These are phyloP conservation scores for Exophiala mesophila DNA, from an alignment of 2,329 filamentous ascomycete genomes.

Conservation along the genomic window DNA sequence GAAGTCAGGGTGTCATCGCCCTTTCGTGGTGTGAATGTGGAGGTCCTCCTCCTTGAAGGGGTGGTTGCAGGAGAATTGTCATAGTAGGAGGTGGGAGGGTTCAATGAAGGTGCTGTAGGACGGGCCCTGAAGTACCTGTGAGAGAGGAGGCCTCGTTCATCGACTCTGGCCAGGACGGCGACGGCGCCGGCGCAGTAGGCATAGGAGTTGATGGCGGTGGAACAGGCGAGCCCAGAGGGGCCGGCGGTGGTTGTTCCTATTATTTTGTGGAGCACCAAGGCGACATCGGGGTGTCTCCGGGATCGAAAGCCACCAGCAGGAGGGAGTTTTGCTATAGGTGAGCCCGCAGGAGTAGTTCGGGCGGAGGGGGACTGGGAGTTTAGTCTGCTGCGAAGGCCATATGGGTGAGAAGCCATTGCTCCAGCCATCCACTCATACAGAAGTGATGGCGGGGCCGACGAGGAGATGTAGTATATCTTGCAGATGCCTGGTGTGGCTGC, in stretches of 20 bases:
- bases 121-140: slow-evolving; percentile 90
- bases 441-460: too few species aligned
- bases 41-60: slow-evolving; percentile 54
- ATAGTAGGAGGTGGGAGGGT: slow-evolving; percentile 52
- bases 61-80: slow-evolving; percentile 53
- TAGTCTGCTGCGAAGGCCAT: slow-evolving; percentile 24
- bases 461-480: too few species aligned
- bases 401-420: slow-evolving; percentile 24
- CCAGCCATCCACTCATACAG: slow-evolving; percentile 2
- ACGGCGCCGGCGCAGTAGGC: slow-evolving; percentile 90
- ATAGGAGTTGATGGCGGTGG: slow-evolving; percentile 65
- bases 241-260: slow-evolving; percentile 85
- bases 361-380: slow-evolving; percentile 18
- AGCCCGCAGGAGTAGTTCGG: slow-evolving; percentile 18
- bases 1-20: slow-evolving; percentile 41
- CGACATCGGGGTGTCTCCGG: slow-evolving; percentile 18
- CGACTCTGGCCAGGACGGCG: slow-evolving; percentile 80
- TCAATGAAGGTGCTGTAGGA: slow-evolving; percentile 64
- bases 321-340: slow-evolving; percentile 11
- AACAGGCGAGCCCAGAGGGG: slow-evolving; percentile 79
- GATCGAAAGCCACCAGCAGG: slow-evolving; percentile 1
- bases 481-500: too few species aligned
- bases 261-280: slow-evolving; percentile 37
- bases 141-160: slow-evolving; percentile 57
- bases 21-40: slow-evolving; percentile 47